Evolutionary conservation across 2,329 filamentous ascomycete species (phyloP).

Genomic region (Xylaria sp.): DNA sequence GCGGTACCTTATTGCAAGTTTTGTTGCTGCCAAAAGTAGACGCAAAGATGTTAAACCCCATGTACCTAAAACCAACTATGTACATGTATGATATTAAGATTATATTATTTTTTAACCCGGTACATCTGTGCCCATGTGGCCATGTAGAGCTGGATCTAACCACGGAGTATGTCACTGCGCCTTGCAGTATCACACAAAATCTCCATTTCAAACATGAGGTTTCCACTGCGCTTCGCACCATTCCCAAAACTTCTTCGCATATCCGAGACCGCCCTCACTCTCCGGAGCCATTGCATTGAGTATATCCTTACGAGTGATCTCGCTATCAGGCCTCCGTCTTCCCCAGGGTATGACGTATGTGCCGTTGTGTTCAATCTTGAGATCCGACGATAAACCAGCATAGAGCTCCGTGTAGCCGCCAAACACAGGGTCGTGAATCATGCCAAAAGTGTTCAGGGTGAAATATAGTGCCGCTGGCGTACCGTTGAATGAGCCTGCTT

Average conservation of each 20-base stretch:
- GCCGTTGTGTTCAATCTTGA: constrained; percentile 36
- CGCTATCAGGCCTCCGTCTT: constrained; percentile 32
- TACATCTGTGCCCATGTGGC: too few relatives aligned
- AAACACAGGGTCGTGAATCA: constrained; percentile 34
- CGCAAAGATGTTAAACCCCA: too few relatives aligned
- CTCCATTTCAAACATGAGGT: constrained; percentile 11
- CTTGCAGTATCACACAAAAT: background rate
- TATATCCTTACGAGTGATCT: constrained; percentile 43
- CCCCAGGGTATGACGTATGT: constrained; percentile 39
- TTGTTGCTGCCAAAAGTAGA: too few relatives aligned
- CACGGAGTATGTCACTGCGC: too few relatives aligned
- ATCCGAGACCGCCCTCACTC: constrained; percentile 45
- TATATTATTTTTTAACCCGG: too few relatives aligned
- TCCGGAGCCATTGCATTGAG: constrained; percentile 43
- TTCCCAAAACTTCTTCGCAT: constrained; percentile 45
- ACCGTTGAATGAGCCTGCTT: constrained; percentile 39
- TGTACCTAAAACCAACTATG: too few relatives aligned
- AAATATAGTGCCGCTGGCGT: constrained; percentile 32
- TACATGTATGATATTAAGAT: too few relatives aligned
- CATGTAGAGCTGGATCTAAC: too few relatives aligned
- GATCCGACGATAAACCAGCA: constrained; percentile 38
- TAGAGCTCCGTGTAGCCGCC: constrained; percentile 39
- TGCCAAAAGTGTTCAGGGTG: constrained; percentile 20
- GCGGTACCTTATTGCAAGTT: background rate
- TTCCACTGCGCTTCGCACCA: constrained; percentile 42